phyloP scores from a whole-genome alignment of 345 rosid genomes.

The Capsella bursapastoris region DNA sequence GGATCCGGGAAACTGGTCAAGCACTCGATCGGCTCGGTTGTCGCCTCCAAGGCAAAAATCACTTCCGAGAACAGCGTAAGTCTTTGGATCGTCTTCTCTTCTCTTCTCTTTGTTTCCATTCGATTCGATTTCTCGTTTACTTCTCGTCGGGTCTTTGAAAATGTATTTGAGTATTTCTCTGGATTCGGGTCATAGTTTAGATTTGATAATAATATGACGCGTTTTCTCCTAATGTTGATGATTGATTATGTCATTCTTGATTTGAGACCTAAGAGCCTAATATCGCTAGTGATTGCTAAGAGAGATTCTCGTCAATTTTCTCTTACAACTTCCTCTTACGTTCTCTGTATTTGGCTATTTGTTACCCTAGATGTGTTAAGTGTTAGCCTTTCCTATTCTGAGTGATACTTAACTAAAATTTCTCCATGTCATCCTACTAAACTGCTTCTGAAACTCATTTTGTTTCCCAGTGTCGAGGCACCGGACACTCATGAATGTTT shows the following conservation, averaged over 20 bases:
- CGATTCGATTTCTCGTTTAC: not conserved
- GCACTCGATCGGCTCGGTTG: slow-evolving; percentile 96
- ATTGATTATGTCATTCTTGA: slow-evolving; percentile 3
- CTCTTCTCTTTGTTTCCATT: not conserved
- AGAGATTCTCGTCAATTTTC: not conserved
- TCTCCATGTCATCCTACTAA: not conserved
- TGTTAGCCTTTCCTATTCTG: not conserved
- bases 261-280: slow-evolving; percentile 8
- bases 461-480: slow-evolving; percentile 75
- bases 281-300: not conserved
- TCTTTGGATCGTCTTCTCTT: slow-evolving; percentile 8
- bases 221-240: not conserved
- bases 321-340: not conserved
- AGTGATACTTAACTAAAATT: not conserved
- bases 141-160: not conserved
- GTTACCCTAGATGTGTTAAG: not conserved
- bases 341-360: not conserved
- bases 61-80: slow-evolving; percentile 68
- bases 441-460: slow-evolving; percentile 20
- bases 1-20: slow-evolving; percentile 97
- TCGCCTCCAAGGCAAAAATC: slow-evolving; percentile 80
- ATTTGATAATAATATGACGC: slow-evolving; percentile 5
- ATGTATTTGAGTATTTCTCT: not conserved
- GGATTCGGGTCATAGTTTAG: slow-evolving; percentile 1
- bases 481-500: slow-evolving; percentile 84